Conservation (phyloP, 768 basidiomycete genomes). For the Amanita rubescens region DNA sequence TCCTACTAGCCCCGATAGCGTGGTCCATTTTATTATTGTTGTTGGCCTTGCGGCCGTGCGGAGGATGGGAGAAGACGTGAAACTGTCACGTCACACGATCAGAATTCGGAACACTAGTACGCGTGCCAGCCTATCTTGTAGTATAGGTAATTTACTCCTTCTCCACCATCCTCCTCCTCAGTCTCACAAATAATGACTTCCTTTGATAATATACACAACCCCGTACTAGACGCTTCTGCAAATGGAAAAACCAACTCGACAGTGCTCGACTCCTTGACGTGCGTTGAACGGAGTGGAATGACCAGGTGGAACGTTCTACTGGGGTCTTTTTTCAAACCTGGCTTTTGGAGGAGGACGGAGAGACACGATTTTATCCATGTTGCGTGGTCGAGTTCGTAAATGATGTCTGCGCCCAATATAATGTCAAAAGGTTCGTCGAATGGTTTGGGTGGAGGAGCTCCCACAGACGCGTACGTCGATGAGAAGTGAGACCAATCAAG, state of each 20-base stretch:
- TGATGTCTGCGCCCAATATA: conserved; percentile 74
- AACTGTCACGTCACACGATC: too few relatives aligned
- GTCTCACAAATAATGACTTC: conserved; percentile 50
- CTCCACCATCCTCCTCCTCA: conserved; percentile 19
- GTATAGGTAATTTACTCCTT: conserved; percentile 54
- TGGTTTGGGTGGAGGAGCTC: neutral
- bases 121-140: conserved; percentile 81
- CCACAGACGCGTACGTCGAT: neutral
- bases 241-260: conserved; percentile 48
- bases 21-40: too few relatives aligned
- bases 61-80: too few relatives aligned
- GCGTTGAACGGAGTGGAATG: conserved; percentile 67
- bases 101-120: too few relatives aligned
- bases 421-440: conserved; percentile 49
- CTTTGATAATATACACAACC: conserved; percentile 45
- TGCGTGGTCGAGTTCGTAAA: conserved; percentile 71
- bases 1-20: too few relatives aligned
- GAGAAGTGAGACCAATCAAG: conserved; percentile 59
- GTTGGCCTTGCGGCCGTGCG: too few relatives aligned
- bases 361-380: conserved; percentile 64
- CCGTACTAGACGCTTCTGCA: conserved; percentile 34
- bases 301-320: conserved; percentile 61
- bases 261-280: conserved; percentile 47
- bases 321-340: conserved; percentile 45
- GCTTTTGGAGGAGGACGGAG: conserved; percentile 31